Evolutionary conservation across 495 filamentous ascomycete species (phyloP).

Genomic region (Neurospora sp.): DNA sequence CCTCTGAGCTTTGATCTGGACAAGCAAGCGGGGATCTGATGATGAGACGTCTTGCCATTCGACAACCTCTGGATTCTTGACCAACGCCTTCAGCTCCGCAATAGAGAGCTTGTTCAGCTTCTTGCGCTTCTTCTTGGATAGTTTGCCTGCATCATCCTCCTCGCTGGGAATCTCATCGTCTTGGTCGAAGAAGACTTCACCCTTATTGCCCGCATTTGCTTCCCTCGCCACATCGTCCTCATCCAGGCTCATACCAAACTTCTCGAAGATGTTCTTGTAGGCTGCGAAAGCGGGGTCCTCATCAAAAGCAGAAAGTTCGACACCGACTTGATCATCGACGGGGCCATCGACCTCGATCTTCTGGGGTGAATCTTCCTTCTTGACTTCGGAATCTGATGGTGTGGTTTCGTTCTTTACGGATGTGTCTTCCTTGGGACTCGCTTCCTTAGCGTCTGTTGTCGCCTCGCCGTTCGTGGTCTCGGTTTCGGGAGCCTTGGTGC

Average conservation of each 20-base stretch:
- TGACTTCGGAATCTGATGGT: constrained; percentile 27
- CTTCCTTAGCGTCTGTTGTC: constrained; percentile 22
- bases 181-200: constrained; percentile 76
- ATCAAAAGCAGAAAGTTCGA: constrained; percentile 30
- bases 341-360: constrained; percentile 37
- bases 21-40: constrained; percentile 75
- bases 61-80: constrained; percentile 84
- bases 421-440: constrained; percentile 12
- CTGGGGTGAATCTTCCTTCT: constrained; percentile 26
- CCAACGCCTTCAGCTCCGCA: constrained; percentile 87
- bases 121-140: constrained; percentile 93
- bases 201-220: constrained; percentile 66
- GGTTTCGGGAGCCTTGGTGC: constrained; percentile 15
- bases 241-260: constrained; percentile 50
- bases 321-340: constrained; percentile 30
- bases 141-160: constrained; percentile 62
- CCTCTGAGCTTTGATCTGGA: constrained; percentile 88
- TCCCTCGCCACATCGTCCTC: constrained; percentile 46
- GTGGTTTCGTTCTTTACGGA: constrained; percentile 1
- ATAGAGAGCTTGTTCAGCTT: constrained; percentile 84
- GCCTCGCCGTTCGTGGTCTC: constrained; percentile 9
- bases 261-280: constrained; percentile 70
- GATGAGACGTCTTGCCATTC: constrained; percentile 98
- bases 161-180: constrained; percentile 84
- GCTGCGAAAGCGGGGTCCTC: constrained; percentile 72